These are phyloP conservation scores for Skeletonema potamos DNA, from an alignment of 108 stramenopile species.

Conservation along the genomic window DNA sequence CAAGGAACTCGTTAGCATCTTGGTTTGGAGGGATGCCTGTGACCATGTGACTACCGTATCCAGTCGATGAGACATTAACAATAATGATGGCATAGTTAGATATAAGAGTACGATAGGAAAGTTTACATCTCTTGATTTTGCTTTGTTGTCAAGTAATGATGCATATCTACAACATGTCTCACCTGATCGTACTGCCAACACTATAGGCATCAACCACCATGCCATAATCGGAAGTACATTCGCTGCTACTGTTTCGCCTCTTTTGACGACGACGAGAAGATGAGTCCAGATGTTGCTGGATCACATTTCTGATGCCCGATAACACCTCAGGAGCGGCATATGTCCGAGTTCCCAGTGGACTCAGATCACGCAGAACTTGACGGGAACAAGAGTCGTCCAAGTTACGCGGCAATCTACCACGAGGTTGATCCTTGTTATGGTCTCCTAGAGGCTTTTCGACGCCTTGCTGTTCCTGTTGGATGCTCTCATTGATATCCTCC, in stretches of 20 bases:
- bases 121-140: neutral
- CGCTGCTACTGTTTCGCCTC: conserved; percentile 22
- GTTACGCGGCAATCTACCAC: neutral
- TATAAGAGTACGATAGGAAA: too few relatives aligned
- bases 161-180: neutral
- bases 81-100: too few relatives aligned
- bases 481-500: neutral
- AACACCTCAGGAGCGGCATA: conserved; percentile 84
- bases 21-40: conserved; percentile 81
- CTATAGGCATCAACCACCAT: conserved; percentile 87
- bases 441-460: too few relatives aligned
- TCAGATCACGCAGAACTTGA: conserved; percentile 16
- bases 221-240: conserved; percentile 81
- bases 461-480: neutral
- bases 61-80: neutral
- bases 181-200: conserved; percentile 79
- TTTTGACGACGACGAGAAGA: conserved; percentile 38
- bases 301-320: conserved; percentile 13
- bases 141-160: too few relatives aligned
- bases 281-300: neutral
- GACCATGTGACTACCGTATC: conserved; percentile 41
- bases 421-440: neutral
- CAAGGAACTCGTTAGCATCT: conserved; percentile 69
- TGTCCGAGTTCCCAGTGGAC: conserved; percentile 74
- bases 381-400: neutral